These are phyloP conservation scores for Acer saccharum DNA, from an alignment of 345 rosid genomes.

Conservation along the genomic window DNA sequence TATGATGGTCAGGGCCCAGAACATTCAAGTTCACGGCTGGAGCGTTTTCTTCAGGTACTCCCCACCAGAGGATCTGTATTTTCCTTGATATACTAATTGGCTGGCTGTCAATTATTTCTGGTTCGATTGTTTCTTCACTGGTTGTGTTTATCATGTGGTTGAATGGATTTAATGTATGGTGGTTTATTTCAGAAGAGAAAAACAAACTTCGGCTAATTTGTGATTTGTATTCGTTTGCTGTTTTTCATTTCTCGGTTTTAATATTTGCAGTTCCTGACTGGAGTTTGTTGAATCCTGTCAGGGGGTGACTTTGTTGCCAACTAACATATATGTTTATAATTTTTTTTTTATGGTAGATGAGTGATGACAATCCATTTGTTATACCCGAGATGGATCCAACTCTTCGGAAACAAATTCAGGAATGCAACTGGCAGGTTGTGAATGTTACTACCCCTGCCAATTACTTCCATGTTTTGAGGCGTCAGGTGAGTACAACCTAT, in stretches of 20 bases:
- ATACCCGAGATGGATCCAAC: constrained; percentile 88
- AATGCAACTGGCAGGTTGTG: constrained; percentile 88
- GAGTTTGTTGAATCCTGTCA: background rate
- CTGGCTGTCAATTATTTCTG: background rate
- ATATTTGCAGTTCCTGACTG: background rate
- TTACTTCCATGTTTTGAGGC: constrained; percentile 80
- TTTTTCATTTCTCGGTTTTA: background rate
- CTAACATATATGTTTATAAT: background rate
- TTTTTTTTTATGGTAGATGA: constrained; percentile 54
- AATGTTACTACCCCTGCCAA: constrained; percentile 90
- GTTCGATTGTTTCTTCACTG: background rate
- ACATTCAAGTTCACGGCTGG: constrained; percentile 82
- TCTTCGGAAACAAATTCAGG: constrained; percentile 76
- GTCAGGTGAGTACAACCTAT: constrained; percentile 58
- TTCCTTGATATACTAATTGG: background rate
- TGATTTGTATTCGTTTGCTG: background rate
- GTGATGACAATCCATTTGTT: constrained; percentile 77
- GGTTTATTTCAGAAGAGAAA: background rate
- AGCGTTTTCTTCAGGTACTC: constrained; percentile 75
- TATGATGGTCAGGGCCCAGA: constrained; percentile 92
- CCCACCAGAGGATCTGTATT: background rate
- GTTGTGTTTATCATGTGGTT: background rate
- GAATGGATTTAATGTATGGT: background rate
- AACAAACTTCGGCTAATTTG: background rate
- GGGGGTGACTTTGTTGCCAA: background rate